Conservation (phyloP, 2,329 filamentous ascomycete genomes). For the Trichoderma sp. region DNA sequence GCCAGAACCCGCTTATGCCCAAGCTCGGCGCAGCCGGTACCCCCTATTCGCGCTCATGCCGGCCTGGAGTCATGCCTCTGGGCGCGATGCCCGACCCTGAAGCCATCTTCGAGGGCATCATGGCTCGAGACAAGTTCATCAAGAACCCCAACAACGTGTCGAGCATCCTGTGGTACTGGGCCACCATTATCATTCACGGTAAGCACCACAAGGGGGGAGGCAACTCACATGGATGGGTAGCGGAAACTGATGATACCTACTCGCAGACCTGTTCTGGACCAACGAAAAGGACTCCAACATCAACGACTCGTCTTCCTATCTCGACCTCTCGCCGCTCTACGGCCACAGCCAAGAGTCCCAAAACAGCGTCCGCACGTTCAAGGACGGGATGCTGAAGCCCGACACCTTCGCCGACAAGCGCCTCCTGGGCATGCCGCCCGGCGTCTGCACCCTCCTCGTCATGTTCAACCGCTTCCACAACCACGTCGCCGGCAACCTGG, state of each 20-base stretch:
- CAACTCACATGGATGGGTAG: background rate
- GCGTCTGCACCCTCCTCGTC: slow-evolving; percentile 69
- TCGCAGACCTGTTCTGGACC: slow-evolving; percentile 68
- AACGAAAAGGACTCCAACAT: slow-evolving; percentile 61
- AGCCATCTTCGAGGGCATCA: slow-evolving; percentile 63
- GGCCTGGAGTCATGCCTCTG: slow-evolving; percentile 60
- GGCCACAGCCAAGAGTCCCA: slow-evolving; percentile 69
- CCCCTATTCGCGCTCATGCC: slow-evolving; percentile 66
- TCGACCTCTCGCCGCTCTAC: slow-evolving; percentile 72
- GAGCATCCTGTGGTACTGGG: slow-evolving; percentile 72
- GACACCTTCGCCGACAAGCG: slow-evolving; percentile 73
- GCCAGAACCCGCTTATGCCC: slow-evolving; percentile 65
- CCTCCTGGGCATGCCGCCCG: slow-evolving; percentile 70
- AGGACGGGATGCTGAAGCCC: slow-evolving; percentile 71
- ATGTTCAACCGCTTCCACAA: slow-evolving; percentile 91
- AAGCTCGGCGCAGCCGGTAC: slow-evolving; percentile 68
- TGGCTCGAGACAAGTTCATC: slow-evolving; percentile 54
- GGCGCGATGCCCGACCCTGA: slow-evolving; percentile 69
- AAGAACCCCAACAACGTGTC: slow-evolving; percentile 73
- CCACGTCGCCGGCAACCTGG: slow-evolving; percentile 75
- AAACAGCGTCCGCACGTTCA: slow-evolving; percentile 67
- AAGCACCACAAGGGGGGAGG: slow-evolving; percentile 28
- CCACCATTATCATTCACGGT: slow-evolving; percentile 73
- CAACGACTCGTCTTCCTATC: slow-evolving; percentile 70
- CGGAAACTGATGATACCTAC: background rate